Evolutionary conservation across 108 stramenopile species (phyloP), one percentile per base, ranked within the genome.

Genomic region (Skeletonema marinoi): DNA sequence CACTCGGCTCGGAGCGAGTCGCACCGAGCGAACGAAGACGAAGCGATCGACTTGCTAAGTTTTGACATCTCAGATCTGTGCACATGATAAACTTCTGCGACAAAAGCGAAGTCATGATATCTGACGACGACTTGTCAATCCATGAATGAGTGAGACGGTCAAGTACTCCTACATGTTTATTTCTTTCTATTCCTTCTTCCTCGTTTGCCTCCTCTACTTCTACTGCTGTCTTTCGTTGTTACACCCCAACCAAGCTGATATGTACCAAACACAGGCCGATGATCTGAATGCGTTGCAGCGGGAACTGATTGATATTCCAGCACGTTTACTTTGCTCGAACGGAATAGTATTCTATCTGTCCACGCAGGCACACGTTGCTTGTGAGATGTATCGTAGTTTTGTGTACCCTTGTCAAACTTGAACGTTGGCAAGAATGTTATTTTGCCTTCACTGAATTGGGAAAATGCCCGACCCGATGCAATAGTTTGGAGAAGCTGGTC

Each of bases 351-450:
- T 71, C 96, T 71, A 76, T 96, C 96, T 10, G 96, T 94, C 91
- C 91, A 96, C 30, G 93, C 93, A 10, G 96, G 96, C 16, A 96
- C 89, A 42, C 96, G 85, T 68, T 89, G 91, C 66, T 96, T 96
- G 80, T 90, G 88, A 21, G 93, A 94, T 36, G 92, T 92, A 61
- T 96, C 96, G 68, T 93, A 96, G 3, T 73, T 69, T 29, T 69
- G 62, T 21, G 91, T 85, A 13, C 85, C 92, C 70, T 91, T 96
- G 83, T 96, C 96, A 71, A 92, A 94, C 66, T 96, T 96, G 76
- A 92, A 96, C 9, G 96, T 96, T 12, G 92, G 93, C 42, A 87
- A 84, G 70, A 96, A 96, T 33, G 78, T 71, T 29, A 96, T 86
- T 48, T 85, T 84, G 2, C 93, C 95, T 78, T 96, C 96, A 9